Evolutionary conservation across 2,329 filamentous ascomycete genomes (phyloP).

Genomic region (Aciculosporium take): DNA sequence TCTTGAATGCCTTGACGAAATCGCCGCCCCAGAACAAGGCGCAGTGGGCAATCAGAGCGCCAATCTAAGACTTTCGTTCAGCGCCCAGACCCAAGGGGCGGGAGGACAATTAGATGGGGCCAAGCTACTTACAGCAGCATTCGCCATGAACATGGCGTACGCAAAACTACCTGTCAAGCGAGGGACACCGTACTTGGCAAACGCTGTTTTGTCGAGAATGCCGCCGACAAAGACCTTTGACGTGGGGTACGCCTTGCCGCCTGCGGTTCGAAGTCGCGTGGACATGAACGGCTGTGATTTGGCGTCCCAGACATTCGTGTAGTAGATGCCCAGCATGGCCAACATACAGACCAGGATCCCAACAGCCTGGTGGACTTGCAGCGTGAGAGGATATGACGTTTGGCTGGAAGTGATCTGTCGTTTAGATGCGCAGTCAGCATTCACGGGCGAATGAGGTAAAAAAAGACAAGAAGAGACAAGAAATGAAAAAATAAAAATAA

Average conservation of each 20-base stretch:
- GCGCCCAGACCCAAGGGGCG: neutral
- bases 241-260: slow-evolving; percentile 27
- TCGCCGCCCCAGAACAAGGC: slow-evolving; percentile 42
- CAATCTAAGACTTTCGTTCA: slow-evolving; percentile 25
- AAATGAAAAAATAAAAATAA: too few species aligned
- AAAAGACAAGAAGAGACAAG: too few species aligned
- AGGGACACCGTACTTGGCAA: slow-evolving; percentile 31
- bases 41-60: slow-evolving; percentile 37
- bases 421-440: neutral
- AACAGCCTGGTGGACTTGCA: slow-evolving; percentile 22
- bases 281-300: slow-evolving; percentile 20
- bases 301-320: slow-evolving; percentile 24
- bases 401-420: slow-evolving; percentile 1
- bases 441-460: too few species aligned
- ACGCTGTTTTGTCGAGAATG: slow-evolving; percentile 25
- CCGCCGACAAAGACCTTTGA: slow-evolving; percentile 25
- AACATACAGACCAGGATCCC: slow-evolving; percentile 22
- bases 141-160: slow-evolving; percentile 40
- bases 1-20: slow-evolving; percentile 28
- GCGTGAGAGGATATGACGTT: slow-evolving; percentile 21
- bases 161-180: slow-evolving; percentile 35
- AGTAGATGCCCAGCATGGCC: slow-evolving; percentile 24
- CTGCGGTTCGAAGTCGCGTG: slow-evolving; percentile 20
- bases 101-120: too few species aligned
- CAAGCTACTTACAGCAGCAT: slow-evolving; percentile 32